Base-by-base conservation (phyloP, 2,329 filamentous ascomycete genomes). In the Septoria petroselini region DNA sequence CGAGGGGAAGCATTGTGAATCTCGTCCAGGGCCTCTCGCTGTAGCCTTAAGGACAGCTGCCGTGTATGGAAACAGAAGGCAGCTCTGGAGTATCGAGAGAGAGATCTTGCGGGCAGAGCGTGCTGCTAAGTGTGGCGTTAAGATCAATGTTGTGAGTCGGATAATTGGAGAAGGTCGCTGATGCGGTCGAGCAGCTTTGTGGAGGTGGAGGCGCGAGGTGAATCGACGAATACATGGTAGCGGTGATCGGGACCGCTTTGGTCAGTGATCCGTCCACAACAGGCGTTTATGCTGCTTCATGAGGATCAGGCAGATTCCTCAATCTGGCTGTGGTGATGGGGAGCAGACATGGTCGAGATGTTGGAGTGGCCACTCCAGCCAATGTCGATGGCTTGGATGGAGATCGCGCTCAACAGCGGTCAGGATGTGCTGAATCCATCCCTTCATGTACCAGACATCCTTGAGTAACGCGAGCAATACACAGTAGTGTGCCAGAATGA, bases 91-190 rank as follows among this genome's bases (percentile, higher is more conserved):
- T 78, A 75, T 0, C 62, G 84, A 50, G 84, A 81, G 7, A 70
- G 80, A 9, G 74, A 71, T 33, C 78, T 79, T 73, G 81, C 82
- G 0, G 70, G n/a, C 71, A 0, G 81, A 84, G 63, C 67, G 84
- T 40, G 48, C 42, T 79, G 81, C 0, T 59, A 51, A 4, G 65
- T 73, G 48, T 79, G 18, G 80, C 0, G 78, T 78, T 48, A 84
- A 80, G 0, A 81, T 82, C 25, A 85, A 85, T 57, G 71, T 73
- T 1, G 76, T 85, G 2, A 75, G 74, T n/a, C 80, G 81, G 77
- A 0, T 77, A 66, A 7, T 58, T 71, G 3, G 71, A 78, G 33
- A 80, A 83, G 62, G 68, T 83, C 38, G 76, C 78, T 1, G 71
- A 74, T 53, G 69, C 82, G 35, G 79, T 83, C 19, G 74, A 71